phyloP scores from a whole-genome alignment of 768 basidiomycete species.

The Lentinus brumalis region DNA sequence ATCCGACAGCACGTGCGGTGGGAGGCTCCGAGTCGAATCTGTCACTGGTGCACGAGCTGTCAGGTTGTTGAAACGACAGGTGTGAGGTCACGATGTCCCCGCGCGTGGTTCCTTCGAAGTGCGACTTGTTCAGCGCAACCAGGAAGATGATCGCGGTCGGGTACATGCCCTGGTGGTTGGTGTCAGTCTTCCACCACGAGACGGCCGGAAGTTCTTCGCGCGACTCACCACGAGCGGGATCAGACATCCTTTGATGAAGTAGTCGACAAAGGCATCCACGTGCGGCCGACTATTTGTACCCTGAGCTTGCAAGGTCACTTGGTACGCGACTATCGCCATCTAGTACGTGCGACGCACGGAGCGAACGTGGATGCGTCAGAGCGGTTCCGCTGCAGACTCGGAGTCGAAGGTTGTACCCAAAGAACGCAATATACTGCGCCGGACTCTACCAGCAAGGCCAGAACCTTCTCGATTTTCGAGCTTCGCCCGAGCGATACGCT shows the following conservation, averaged over 20 bases:
- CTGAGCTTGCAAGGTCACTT: not conserved
- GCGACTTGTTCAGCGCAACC: not conserved
- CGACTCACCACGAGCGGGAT: slow-evolving; percentile 4
- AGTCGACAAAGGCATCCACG: not conserved
- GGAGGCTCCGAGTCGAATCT: too few relatives aligned
- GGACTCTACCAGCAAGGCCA: not conserved
- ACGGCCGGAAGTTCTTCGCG: not conserved
- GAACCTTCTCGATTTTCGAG: not conserved
- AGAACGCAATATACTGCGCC: not conserved
- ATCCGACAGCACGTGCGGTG: too few relatives aligned
- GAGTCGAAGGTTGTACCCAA: not conserved
- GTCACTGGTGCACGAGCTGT: too few relatives aligned
- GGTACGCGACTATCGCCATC: not conserved
- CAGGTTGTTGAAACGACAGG: not conserved
- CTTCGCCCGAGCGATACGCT: not conserved
- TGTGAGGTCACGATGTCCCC: not conserved
- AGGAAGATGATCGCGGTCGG: slow-evolving; percentile 1
- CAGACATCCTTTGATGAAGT: slow-evolving; percentile 2
- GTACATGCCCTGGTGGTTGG: not conserved
- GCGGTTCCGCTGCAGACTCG: not conserved
- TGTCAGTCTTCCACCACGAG: not conserved
- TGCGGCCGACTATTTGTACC: too few relatives aligned
- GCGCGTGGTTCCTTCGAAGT: not conserved
- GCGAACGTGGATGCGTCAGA: not conserved
- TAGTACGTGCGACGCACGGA: too few relatives aligned